These are phyloP conservation scores for Aquilaria agallochum DNA, from an alignment of 441 rosid genomes.

Conservation along the genomic window DNA sequence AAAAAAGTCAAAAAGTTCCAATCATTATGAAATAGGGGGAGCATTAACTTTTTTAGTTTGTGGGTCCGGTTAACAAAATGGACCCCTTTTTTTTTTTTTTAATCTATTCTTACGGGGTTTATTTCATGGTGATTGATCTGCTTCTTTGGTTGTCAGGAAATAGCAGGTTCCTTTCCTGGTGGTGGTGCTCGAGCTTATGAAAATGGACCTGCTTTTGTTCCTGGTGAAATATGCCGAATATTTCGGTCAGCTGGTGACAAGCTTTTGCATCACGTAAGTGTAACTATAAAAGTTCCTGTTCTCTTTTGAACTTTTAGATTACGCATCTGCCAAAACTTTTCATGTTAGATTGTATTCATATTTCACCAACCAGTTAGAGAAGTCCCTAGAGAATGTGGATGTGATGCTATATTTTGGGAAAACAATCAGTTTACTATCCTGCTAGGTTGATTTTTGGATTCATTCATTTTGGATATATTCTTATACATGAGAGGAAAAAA, in stretches of 20 bases:
- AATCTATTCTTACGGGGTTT: neutral
- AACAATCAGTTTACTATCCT: neutral
- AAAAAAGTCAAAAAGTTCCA: too few species aligned
- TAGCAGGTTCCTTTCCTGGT: slow-evolving; percentile 79
- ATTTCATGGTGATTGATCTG: too few species aligned
- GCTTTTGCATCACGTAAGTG: slow-evolving; percentile 74
- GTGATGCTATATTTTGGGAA: slow-evolving; percentile 2
- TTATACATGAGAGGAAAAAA: neutral
- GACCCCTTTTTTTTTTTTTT: too few species aligned
- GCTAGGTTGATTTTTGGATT: neutral
- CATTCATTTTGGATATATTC: slow-evolving; percentile 1
- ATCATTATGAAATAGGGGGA: too few species aligned
- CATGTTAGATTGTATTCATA: too few species aligned
- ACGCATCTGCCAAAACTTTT: too few species aligned
- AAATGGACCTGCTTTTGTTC: slow-evolving; percentile 81
- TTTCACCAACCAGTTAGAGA: slow-evolving; percentile 6
- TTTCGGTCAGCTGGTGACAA: slow-evolving; percentile 83
- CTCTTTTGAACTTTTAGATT: slow-evolving; percentile 2
- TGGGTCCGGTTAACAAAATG: too few species aligned
- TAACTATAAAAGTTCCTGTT: slow-evolving; percentile 11
- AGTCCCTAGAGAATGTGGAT: slow-evolving; percentile 5
- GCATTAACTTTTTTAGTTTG: too few species aligned
- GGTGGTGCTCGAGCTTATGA: slow-evolving; percentile 59
- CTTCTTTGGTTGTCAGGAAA: slow-evolving; percentile 49
- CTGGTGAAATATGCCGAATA: slow-evolving; percentile 83